Evolutionary conservation across 148 eudicot species (phyloP).

Genomic region (Selenicereus undatus): DNA sequence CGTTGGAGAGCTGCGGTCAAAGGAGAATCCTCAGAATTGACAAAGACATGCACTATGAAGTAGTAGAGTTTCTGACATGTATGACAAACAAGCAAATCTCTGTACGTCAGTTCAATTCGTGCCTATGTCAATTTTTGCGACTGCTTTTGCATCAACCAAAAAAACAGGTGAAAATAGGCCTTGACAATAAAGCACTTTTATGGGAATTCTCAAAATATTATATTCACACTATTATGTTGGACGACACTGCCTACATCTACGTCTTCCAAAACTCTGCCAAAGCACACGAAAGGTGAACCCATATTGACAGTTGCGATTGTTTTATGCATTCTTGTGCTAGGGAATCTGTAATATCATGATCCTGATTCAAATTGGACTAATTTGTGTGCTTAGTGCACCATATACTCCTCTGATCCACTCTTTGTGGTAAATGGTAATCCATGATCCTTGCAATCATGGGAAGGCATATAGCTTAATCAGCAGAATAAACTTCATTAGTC

Average conservation of each 20-base stretch:
- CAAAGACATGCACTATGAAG: neutral
- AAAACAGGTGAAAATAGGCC: no score
- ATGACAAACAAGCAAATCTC: no score
- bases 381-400: neutral
- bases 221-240: neutral
- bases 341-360: neutral
- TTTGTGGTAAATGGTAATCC: neutral
- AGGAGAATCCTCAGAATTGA: neutral
- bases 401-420: neutral
- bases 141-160: neutral
- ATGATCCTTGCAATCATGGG: neutral
- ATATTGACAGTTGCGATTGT: no score
- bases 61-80: no score
- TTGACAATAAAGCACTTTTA: neutral
- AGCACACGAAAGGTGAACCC: no score
- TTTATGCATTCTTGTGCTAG: neutral
- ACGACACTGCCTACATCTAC: no score
- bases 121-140: neutral
- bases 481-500: neutral
- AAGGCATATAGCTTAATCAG: neutral
- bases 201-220: neutral
- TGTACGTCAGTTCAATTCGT: no score
- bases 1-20: neutral
- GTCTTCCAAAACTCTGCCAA: no score
- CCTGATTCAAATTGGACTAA: neutral